Base-by-base conservation (phyloP, 192 early-diverging fungal species). In the Chytriomyces sp. region DNA sequence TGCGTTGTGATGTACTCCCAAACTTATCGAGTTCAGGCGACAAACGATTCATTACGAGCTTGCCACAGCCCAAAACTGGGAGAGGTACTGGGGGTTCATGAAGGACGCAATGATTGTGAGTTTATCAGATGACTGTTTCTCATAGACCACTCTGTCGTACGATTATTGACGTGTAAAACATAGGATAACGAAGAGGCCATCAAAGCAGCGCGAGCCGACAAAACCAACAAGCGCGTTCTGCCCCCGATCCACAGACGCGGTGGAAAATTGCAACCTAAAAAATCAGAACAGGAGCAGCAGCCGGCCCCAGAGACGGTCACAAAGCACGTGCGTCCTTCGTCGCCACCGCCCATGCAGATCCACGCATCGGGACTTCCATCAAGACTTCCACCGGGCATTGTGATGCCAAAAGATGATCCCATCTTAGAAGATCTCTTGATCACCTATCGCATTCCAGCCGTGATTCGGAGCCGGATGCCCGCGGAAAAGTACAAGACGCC, bases 11-110 rank as follows among this genome's bases (percentile, higher is more conserved):
- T n/a, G 22, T 3, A 10, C 30, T 10, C 41, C 5, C 52, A 37
- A n/a, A 5, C 38, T 3, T n/a, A n/a, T 36, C 25, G 31, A 49
- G 31, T 38, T 7, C 34, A 85, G 84, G 84, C 70, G 84, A 37
- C 84, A 86, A 68, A 86, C 81, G 7, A 80, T 84, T 41, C 56
- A 73, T 49, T 80, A 84, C 52, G 84, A 86, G 69, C 65, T 78
- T 4, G 78, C 68, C 26, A 86, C 81, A n/a, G 80, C 82, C 4
- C 74, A 73, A 19, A 80, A 82, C 56, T 86, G 84, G 84, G 77
- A 86, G 54, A 39, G 72, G 3, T 65, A 77, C 56, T 86, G 82
- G 82, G 84, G 84, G 14, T 86, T 86, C 67, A 84, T 86, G 80
- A 64, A 71, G 22, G 80, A 82, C 4, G 73, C 81, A 5, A 77